These are phyloP conservation scores for Tilletia walkeri DNA, from an alignment of 1,284 basidiomycete genomes.

Conservation along the genomic window DNA sequence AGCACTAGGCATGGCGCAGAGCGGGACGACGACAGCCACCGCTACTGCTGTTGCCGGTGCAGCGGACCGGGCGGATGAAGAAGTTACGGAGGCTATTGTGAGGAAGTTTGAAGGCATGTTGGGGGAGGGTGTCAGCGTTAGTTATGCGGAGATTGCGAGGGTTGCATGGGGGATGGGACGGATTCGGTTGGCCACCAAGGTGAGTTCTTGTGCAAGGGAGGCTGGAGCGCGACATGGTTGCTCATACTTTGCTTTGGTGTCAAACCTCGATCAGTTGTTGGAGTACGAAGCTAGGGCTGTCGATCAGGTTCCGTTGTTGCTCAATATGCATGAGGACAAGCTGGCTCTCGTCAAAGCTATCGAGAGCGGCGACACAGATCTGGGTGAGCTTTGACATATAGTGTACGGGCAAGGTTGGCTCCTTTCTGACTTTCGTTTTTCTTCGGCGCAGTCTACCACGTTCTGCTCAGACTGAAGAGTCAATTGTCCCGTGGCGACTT, in stretches of 20 bases:
- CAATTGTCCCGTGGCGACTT: constrained; percentile 84
- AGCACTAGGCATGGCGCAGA: constrained; percentile 56
- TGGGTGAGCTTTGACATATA: constrained; percentile 64
- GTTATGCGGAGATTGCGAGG: constrained; percentile 90
- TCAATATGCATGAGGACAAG: constrained; percentile 91
- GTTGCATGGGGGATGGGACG: constrained; percentile 90
- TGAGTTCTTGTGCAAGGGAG: constrained; percentile 53
- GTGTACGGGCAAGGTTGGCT: not conserved
- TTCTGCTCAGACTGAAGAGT: constrained; percentile 61
- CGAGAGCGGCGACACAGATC: constrained; percentile 90
- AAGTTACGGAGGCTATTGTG: constrained; percentile 76
- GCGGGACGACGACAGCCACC: constrained; percentile 58
- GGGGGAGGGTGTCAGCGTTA: constrained; percentile 60
- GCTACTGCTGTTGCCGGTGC: constrained; percentile 8
- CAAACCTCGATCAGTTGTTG: constrained; percentile 65
- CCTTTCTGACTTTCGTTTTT: not conserved
- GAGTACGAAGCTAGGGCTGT: constrained; percentile 85
- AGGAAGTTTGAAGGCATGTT: constrained; percentile 69
- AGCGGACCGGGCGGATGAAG: constrained; percentile 63
- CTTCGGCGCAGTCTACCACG: constrained; percentile 30
- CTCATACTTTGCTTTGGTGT: not conserved
- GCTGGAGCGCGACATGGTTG: not conserved
- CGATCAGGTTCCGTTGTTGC: constrained; percentile 86
- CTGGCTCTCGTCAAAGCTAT: constrained; percentile 85
- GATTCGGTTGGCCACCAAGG: constrained; percentile 80